Percentiles rank a stretch among this genome's conserved stretches.
Conservation (phyloP, 441 rosid species). For the Manihot esculenta region DNA sequence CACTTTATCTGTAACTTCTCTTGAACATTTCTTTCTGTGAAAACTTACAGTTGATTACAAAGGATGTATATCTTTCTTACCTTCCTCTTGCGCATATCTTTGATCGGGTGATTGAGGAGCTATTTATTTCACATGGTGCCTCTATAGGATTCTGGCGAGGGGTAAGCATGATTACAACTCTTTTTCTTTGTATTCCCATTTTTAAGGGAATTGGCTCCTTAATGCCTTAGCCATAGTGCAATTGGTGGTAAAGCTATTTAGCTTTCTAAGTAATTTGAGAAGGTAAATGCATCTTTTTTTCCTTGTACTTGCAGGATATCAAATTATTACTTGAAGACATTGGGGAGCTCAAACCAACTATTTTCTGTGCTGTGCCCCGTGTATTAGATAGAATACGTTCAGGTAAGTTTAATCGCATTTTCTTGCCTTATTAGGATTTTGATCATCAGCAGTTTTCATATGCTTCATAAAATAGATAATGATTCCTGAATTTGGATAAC, state of each 20-base stretch:
- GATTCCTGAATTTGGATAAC: background rate
- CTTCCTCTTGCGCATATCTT: conserved; percentile 98
- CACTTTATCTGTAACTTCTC: background rate
- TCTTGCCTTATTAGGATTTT: background rate
- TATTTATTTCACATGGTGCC: conserved; percentile 69
- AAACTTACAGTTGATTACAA: conserved; percentile 51
- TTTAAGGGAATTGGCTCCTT: background rate
- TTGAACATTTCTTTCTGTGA: conserved; percentile 10
- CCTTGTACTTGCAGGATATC: conserved; percentile 58
- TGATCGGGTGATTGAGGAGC: conserved; percentile 88
- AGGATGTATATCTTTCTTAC: conserved; percentile 86
- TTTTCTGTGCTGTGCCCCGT: conserved; percentile 97
- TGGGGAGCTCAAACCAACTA: conserved; percentile 84
- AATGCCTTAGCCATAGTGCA: conserved; percentile 2
- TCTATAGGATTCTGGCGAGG: conserved; percentile 89
- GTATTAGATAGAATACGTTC: conserved; percentile 84
- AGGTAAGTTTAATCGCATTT: conserved; percentile 36
- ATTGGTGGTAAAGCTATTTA: conserved; percentile 2
- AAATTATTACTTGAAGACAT: conserved; percentile 85
- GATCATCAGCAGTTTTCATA: background rate
- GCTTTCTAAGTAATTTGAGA: conserved; percentile 11
- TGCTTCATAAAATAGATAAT: background rate
- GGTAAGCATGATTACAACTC: conserved; percentile 30
- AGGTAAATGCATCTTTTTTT: background rate
- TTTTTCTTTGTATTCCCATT: background rate